Evolutionary conservation across 208 protist genomes (phyloP), one percentile per base, ranked within the genome.

Genomic region (Leishmania turanica): DNA sequence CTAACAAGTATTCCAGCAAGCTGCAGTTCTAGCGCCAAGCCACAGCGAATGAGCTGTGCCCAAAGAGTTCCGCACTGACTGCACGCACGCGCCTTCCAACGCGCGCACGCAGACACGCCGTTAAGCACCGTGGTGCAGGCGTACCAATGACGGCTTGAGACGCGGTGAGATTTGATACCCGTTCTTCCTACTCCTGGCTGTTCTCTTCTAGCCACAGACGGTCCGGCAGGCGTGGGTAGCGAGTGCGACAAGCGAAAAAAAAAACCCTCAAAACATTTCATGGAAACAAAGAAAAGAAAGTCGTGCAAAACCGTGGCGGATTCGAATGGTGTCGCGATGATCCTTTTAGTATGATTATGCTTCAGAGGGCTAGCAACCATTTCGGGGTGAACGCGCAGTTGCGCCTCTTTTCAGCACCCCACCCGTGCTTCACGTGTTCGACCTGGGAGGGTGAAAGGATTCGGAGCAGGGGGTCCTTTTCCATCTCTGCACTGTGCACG

Each of bases 31-130:
- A 31, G 24, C 6, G 24, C 24, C 5, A 73, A 34, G 1, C 24
- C 45, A 73, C 69, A 34, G 69, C 69, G 24, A 73, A 53, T 54
- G 69, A 73, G 42, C 45, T 51, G 7, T 54, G 42, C 45, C 31
- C n/a, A 34, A 73, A 73, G n/a, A 73, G n/a, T n/a, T 8, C 37
- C 47, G 27, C 45, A 53, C 69, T 21, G 42, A 51, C 27, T 73
- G 45, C 45, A 73, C 27, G 13, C 27, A 45, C 27, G 69, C 27
- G 11, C 24, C n/a, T 31, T n/a, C 34, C 40, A 45, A 71, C 40
- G 21, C 45, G 34, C 47, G 69, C 69, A 73, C 27, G 69, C 69
- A 73, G 40, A 73, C n/a, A 73, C 69, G 45, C 69, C 40, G 69
- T 51, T 45, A 51, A 53, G 69, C 45, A 73, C 69, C 45, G 69